phyloP scores from a whole-genome alignment of 257 asterid species.

The Nicotiana attenuata region DNA sequence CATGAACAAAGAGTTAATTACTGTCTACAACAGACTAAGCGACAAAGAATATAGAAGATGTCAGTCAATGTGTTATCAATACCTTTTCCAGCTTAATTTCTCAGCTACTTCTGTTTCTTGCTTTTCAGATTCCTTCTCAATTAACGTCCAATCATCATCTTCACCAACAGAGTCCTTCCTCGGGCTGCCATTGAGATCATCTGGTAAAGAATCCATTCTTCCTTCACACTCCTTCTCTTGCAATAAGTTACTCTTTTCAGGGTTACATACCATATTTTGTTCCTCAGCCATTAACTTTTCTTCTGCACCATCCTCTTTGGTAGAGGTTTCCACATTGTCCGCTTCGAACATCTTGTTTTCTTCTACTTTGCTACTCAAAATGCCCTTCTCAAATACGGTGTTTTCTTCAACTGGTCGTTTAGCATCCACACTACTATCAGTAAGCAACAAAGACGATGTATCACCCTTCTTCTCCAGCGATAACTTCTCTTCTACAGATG shows the following conservation, averaged over 20 bases:
- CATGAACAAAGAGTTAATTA: neutral
- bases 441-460: neutral
- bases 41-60: neutral
- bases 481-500: neutral
- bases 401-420: neutral
- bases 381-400: neutral
- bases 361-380: neutral
- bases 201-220: neutral
- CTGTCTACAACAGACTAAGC: neutral
- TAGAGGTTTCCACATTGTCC: slow-evolving; percentile 2
- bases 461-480: neutral
- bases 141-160: slow-evolving; percentile 11
- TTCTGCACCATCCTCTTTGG: neutral
- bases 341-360: neutral
- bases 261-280: neutral
- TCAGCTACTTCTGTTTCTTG: neutral
- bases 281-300: neutral
- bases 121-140: neutral
- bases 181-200: neutral
- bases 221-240: neutral
- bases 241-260: neutral
- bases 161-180: neutral
- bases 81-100: slow-evolving; percentile 8
- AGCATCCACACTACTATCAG: neutral
- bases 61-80: neutral